Conservation (phyloP, 2,329 filamentous ascomycete species). For the Ascochyta viciae-villosae region DNA sequence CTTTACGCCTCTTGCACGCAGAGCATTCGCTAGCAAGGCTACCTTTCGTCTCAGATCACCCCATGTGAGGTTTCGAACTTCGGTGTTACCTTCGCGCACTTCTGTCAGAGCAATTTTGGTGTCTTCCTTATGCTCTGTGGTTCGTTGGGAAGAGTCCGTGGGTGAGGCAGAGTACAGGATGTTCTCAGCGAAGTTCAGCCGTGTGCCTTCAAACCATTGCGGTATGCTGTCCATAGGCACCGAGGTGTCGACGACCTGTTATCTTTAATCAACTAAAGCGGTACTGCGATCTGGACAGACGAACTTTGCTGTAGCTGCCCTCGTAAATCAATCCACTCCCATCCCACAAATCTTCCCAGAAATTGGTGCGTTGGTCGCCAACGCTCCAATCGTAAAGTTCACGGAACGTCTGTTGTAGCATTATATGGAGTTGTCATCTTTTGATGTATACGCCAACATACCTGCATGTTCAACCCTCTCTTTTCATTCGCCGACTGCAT, state of each 20-base stretch:
- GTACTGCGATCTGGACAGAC: not conserved
- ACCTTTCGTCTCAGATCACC: slow-evolving; percentile 67
- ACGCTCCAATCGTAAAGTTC: slow-evolving; percentile 76
- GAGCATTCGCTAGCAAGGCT: slow-evolving; percentile 67
- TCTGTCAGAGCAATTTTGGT: slow-evolving; percentile 73
- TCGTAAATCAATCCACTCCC: slow-evolving; percentile 38
- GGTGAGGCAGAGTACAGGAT: slow-evolving; percentile 66
- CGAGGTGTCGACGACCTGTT: slow-evolving; percentile 69
- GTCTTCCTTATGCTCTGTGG: slow-evolving; percentile 72
- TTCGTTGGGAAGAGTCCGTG: slow-evolving; percentile 54
- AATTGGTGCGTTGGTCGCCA: slow-evolving; percentile 58
- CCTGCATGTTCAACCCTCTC: slow-evolving; percentile 64
- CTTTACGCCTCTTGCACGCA: slow-evolving; percentile 69
- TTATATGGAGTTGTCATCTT: not conserved
- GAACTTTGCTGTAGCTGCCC: slow-evolving; percentile 38
- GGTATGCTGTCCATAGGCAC: slow-evolving; percentile 75
- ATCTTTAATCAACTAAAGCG: not conserved
- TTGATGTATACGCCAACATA: slow-evolving; percentile 38
- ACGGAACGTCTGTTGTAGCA: slow-evolving; percentile 63
- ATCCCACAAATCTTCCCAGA: slow-evolving; percentile 46
- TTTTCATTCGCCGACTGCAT: slow-evolving; percentile 66
- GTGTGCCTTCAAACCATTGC: slow-evolving; percentile 77
- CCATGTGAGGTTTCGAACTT: slow-evolving; percentile 67
- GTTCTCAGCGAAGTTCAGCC: slow-evolving; percentile 82
- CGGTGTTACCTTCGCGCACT: slow-evolving; percentile 70